Conservation (phyloP, 2,329 filamentous ascomycete species). For the Fonsecaea multimorphosa region DNA sequence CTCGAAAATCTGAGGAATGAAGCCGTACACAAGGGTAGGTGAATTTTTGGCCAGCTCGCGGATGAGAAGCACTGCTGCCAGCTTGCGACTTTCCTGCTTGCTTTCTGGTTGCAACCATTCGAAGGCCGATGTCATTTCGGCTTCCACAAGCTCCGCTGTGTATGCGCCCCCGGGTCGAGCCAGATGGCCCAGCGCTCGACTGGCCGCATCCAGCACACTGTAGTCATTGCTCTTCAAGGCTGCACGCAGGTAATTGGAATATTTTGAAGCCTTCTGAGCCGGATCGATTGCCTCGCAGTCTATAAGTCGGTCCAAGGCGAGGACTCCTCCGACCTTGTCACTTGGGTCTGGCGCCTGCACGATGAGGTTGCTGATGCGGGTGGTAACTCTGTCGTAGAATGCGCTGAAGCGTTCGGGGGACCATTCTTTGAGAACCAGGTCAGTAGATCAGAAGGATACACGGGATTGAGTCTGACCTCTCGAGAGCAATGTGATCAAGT, state of each 20-base stretch:
- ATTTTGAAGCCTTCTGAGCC: slow-evolving; percentile 90
- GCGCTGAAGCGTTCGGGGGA: slow-evolving; percentile 77
- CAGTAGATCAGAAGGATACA: slow-evolving; percentile 14
- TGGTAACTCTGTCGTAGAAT: slow-evolving; percentile 71
- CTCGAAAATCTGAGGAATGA: slow-evolving; percentile 93
- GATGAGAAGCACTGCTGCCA: slow-evolving; percentile 89
- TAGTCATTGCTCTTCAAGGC: slow-evolving; percentile 91
- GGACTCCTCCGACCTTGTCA: slow-evolving; percentile 88
- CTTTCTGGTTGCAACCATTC: slow-evolving; percentile 93
- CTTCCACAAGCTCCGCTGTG: slow-evolving; percentile 94
- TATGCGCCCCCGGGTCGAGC: slow-evolving; percentile 91
- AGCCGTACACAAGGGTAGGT: slow-evolving; percentile 92
- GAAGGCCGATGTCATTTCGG: slow-evolving; percentile 92
- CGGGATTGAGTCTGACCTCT: slow-evolving; percentile 47
- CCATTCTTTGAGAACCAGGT: slow-evolving; percentile 64
- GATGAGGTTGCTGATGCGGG: slow-evolving; percentile 73
- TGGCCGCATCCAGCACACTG: slow-evolving; percentile 86
- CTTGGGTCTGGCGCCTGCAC: slow-evolving; percentile 83
- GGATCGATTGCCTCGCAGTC: slow-evolving; percentile 96
- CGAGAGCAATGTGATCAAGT: slow-evolving; percentile 54
- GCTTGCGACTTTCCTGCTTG: slow-evolving; percentile 87
- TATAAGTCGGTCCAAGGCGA: slow-evolving; percentile 89
- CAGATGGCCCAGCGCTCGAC: slow-evolving; percentile 84
- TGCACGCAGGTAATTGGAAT: slow-evolving; percentile 85
- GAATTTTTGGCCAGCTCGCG: slow-evolving; percentile 91